Base-by-base conservation (phyloP, 2,329 filamentous ascomycete genomes). In the Neopestalotiopsis sp. region DNA sequence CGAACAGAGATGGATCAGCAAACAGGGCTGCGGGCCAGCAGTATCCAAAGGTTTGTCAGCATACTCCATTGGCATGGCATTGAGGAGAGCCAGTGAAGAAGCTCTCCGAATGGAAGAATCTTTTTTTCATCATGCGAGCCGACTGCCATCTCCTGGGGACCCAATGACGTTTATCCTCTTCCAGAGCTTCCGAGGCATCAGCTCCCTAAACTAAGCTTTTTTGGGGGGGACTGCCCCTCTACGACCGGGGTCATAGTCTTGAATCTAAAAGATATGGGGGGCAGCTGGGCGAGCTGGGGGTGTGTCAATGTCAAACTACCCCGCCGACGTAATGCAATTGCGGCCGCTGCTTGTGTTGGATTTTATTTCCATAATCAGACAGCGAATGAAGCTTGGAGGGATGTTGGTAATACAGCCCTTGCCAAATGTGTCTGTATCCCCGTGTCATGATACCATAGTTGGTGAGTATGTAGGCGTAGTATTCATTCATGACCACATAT, bases 91-190 rank as follows among this genome's bases (percentile, higher is more conserved):
- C n/a, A 62, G n/a, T 13, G 20, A 14, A 62, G 34, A 62, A 62
- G 59, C 59, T 62, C 40, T 62, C 59, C 32, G 59, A 40, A 62
- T 62, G 59, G 45, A 17, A 24, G 45, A 52, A 52, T n/a, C 45
- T 52, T 52, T 14, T 24, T 10, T 52, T 20, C 45, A 52, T 52
- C 45, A 20, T 52, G 45, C 45, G 45, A 52, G 45, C 45, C 45
- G 45, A 52, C 20, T n/a, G n/a, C 45, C 45, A 52, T 52, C n/a
- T 7, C 20, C 45, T 52, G 45, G 45, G 24, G 45, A 52, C 45
- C 45, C 45, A 52, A 52, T 52, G 45, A 52, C 45, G 45, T 52
- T 52, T 17, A 52, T 52, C 20, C 45, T 20, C 45, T 52, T 20
- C 45, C n/a, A 52, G 45, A 52, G 45, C 45, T 52, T 52, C 45